Evolutionary conservation across 805 yeast species (phyloP).

Genomic region (Metschnikowia kofuensis): DNA sequence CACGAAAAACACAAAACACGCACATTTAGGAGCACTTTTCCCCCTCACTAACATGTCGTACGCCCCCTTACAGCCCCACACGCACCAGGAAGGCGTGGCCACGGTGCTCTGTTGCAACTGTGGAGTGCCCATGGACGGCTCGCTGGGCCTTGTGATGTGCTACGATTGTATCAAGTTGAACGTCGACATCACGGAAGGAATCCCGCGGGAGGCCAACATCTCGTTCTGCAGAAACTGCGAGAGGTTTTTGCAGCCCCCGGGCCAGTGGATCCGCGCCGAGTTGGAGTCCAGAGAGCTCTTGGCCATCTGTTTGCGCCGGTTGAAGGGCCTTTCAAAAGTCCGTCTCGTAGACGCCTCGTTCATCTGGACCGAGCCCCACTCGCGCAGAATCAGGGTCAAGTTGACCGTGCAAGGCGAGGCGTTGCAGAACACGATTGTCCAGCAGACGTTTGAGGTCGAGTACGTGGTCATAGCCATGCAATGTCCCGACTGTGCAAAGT

Average conservation of each 20-base stretch:
- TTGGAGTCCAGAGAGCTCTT: slow-evolving; percentile 89
- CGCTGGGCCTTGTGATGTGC: slow-evolving; percentile 91
- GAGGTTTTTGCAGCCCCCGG: slow-evolving; percentile 90
- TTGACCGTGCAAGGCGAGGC: slow-evolving; percentile 97
- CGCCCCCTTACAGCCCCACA: slow-evolving; percentile 15
- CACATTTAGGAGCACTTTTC: background rate
- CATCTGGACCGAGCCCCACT: slow-evolving; percentile 99
- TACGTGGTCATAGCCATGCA: slow-evolving; percentile 92
- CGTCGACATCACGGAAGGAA: slow-evolving; percentile 89
- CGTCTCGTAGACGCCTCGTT: slow-evolving; percentile 90
- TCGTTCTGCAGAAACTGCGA: slow-evolving; percentile 98
- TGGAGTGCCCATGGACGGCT: slow-evolving; percentile 98
- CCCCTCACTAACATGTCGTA: slow-evolving; percentile 14
- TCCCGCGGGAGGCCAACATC: slow-evolving; percentile 87
- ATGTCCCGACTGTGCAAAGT: slow-evolving; percentile 98
- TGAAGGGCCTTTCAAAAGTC: slow-evolving; percentile 83
- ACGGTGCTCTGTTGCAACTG: slow-evolving; percentile 97
- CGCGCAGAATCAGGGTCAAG: slow-evolving; percentile 88
- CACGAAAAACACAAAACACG: background rate
- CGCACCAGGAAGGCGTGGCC: slow-evolving; percentile 43
- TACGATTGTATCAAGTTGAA: slow-evolving; percentile 93
- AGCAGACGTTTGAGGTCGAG: slow-evolving; percentile 93
- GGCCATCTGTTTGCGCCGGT: slow-evolving; percentile 83
- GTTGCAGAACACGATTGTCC: slow-evolving; percentile 83
- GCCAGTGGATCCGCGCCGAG: slow-evolving; percentile 87